Conservation (phyloP, 2,329 filamentous ascomycete species). For the Stemphylium beticola region DNA sequence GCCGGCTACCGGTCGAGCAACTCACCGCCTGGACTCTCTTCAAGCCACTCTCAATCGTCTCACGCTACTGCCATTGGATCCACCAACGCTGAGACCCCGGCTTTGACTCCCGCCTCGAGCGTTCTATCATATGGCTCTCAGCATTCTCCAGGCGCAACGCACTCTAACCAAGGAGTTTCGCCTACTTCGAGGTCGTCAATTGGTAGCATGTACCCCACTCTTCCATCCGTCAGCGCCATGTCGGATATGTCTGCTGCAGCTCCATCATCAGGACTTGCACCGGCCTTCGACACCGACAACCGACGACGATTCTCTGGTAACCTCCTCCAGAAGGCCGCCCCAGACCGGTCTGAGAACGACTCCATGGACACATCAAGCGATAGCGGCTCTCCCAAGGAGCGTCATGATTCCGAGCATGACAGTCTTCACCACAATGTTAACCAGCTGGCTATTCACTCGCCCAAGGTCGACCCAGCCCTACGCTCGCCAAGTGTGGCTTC, state of each 20-base stretch:
- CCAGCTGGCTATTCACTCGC: conserved; percentile 48
- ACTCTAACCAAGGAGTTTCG: conserved; percentile 62
- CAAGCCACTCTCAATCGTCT: conserved; percentile 56
- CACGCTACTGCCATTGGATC: conserved; percentile 55
- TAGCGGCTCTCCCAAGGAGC: conserved; percentile 39
- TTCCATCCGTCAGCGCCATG: conserved; percentile 73
- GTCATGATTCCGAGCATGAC: conserved; percentile 44
- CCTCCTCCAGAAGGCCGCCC: conserved; percentile 59
- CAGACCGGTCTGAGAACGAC: conserved; percentile 40
- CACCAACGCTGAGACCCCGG: conserved; percentile 68
- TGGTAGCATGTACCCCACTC: conserved; percentile 73
- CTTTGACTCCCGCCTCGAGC: conserved; percentile 77
- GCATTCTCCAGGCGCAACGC: conserved; percentile 74
- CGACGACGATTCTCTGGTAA: conserved; percentile 67
- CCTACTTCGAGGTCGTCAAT: conserved; percentile 64
- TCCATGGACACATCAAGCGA: conserved; percentile 53
- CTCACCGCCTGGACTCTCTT: conserved; percentile 57
- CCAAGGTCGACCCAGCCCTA: conserved; percentile 49
- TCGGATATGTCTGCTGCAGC: conserved; percentile 66
- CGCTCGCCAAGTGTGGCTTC: conserved; percentile 49
- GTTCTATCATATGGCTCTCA: conserved; percentile 78
- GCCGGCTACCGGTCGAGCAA: conserved; percentile 63
- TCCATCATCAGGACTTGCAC: conserved; percentile 72
- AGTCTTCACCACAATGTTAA: conserved; percentile 47
- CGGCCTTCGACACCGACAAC: conserved; percentile 65